Base-by-base conservation (phyloP, 176 grass and related monocot genomes). In the Neostapfia colusana region DNA sequence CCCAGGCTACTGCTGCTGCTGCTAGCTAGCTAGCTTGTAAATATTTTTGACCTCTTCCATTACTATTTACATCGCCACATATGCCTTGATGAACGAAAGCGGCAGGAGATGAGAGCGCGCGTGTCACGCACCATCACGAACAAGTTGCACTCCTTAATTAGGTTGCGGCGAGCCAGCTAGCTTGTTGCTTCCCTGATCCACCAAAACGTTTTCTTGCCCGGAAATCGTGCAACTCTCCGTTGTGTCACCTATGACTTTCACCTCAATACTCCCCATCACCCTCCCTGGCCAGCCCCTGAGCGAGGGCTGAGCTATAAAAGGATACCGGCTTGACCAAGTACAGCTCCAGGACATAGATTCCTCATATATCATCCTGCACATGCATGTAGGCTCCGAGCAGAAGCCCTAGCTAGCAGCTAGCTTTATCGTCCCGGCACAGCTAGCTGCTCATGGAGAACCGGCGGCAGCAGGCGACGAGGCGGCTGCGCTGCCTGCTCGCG, bases 181-280 rank as follows among this genome's bases (percentile, higher is more conserved):
- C 65, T 41, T 66, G 56, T 86, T 86, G 84, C 85, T 83, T 83
- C 79, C 36, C 51, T 35, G 18, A 41, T 77, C 63, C 85, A 69
- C 25, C 44, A 79, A 79, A 74, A 45, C 80, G 62, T 66, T 87
- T 83, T 73, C 85, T 78, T 87, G 79, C 53, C 85, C 85, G 14
- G 74, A 79, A 88, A 88, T 83, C 70, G 67, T 83, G 85, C 85
- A 65, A 4, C 73, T 63, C 55, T 53, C 63, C 73, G n/a, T 72
- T 65, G 70, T 69, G 71, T 26, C 70, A 81, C 78, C 64, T 44
- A 64, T 64, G 65, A 76, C 72, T 86, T 81, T 18, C 72, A 9
- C 36, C 78, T 50, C 61, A 83, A 83, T 77, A 41, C 73, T 43
- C 79, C 25, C 21, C 15, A 3, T 23, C 11, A 48, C 48, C 11